These are phyloP conservation scores for Blastobotrys aristatus DNA, from an alignment of 1,139 yeast genomes.

Conservation along the genomic window DNA sequence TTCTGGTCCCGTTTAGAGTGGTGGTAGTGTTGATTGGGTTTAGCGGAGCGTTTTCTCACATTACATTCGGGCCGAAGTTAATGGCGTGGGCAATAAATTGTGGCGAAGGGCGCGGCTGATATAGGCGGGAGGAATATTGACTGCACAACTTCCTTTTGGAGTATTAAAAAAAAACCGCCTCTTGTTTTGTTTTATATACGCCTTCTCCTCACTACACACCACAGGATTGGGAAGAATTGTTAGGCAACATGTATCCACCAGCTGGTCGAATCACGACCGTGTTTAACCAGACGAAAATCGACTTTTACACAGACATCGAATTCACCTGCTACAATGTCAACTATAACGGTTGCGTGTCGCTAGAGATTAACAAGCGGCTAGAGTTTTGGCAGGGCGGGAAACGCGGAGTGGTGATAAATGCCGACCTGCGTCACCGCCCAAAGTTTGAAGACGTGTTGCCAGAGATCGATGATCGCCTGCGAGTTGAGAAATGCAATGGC, in stretches of 20 bases:
- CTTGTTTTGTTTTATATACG: no score
- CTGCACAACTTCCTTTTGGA: no score
- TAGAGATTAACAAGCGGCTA: background rate
- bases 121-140: no score
- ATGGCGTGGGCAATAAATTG: no score
- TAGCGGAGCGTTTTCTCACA: no score
- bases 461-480: background rate
- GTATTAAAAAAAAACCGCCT: no score
- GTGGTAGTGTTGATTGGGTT: no score
- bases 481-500: background rate
- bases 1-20: no score
- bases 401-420: slow-evolving; percentile 3
- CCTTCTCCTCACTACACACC: no score
- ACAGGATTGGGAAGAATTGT: no score
- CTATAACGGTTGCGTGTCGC: background rate
- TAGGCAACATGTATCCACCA: slow-evolving; percentile 7
- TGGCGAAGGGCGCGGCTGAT: no score
- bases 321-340: background rate
- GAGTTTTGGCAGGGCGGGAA: background rate
- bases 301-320: background rate
- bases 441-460: background rate
- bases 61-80: no score
- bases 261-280: slow-evolving; percentile 1
- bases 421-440: background rate
- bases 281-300: background rate